Evolutionary conservation across 2,329 filamentous ascomycete genomes (phyloP).

Genomic region (Penicillium capsulatum): DNA sequence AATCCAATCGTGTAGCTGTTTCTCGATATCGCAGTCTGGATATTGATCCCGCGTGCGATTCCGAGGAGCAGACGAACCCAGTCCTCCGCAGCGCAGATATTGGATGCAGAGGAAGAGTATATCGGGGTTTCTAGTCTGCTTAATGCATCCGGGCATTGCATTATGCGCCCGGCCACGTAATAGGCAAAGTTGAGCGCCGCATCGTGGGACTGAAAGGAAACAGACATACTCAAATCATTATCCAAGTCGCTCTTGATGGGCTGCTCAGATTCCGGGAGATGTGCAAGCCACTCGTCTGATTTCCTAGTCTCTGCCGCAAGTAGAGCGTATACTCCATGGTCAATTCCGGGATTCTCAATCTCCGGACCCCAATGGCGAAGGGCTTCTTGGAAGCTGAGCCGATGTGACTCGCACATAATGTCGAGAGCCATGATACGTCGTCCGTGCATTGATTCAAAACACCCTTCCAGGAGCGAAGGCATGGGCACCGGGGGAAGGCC

Average conservation of each 20-base stretch:
- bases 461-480: slow-evolving; percentile 3
- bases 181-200: slow-evolving; percentile 26
- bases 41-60: slow-evolving; percentile 14
- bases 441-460: slow-evolving; percentile 6
- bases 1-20: slow-evolving; percentile 28
- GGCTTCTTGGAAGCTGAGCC: slow-evolving; percentile 11
- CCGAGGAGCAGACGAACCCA: slow-evolving; percentile 15
- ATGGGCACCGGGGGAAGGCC: slow-evolving; percentile 11
- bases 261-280: slow-evolving; percentile 16
- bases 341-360: too few relatives aligned
- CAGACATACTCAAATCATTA: slow-evolving; percentile 1
- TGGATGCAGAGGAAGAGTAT: neutral
- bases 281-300: slow-evolving; percentile 17
- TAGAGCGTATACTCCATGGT: too few relatives aligned
- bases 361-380: slow-evolving; percentile 14
- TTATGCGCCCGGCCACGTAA: slow-evolving; percentile 21
- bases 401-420: slow-evolving; percentile 26
- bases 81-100: slow-evolving; percentile 5
- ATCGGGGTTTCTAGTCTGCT: neutral
- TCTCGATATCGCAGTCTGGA: slow-evolving; percentile 9
- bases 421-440: slow-evolving; percentile 17
- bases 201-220: slow-evolving; percentile 18
- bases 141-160: slow-evolving; percentile 19
- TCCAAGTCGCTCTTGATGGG: slow-evolving; percentile 4
- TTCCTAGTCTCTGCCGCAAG: slow-evolving; percentile 3